Evolutionary conservation across 768 basidiomycete species (phyloP).

Genomic region (Xerocomellus intermedius): DNA sequence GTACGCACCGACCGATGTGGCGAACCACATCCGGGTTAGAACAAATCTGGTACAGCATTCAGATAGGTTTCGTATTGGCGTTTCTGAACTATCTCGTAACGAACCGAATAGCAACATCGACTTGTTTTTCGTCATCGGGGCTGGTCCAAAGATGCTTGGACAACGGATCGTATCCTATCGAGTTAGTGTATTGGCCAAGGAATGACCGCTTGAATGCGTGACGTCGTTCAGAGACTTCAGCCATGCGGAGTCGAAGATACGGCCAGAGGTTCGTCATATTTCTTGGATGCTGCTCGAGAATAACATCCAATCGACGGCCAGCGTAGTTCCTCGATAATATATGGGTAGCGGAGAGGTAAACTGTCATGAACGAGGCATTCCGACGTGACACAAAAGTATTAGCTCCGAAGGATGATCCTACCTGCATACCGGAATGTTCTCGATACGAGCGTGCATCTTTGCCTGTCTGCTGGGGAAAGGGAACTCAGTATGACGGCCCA

Average conservation of each 20-base stretch:
- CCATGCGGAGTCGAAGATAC: slow-evolving; percentile 53
- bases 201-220: slow-evolving; percentile 49
- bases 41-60: slow-evolving; percentile 48
- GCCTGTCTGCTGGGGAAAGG: slow-evolving; percentile 44
- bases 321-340: slow-evolving; percentile 46
- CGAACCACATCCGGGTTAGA: slow-evolving; percentile 61
- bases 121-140: slow-evolving; percentile 58
- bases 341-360: slow-evolving; percentile 58
- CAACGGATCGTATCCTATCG: slow-evolving; percentile 38
- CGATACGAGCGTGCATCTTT: slow-evolving; percentile 51
- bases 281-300: slow-evolving; percentile 39
- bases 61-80: neutral
- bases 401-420: slow-evolving; percentile 19
- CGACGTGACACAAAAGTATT: slow-evolving; percentile 1
- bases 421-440: slow-evolving; percentile 65
- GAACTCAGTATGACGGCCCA: slow-evolving; percentile 56
- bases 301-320: slow-evolving; percentile 46
- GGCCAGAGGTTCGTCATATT: slow-evolving; percentile 71
- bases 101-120: slow-evolving; percentile 56
- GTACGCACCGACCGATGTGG: slow-evolving; percentile 49
- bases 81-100: slow-evolving; percentile 10
- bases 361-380: slow-evolving; percentile 34
- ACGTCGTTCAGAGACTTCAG: slow-evolving; percentile 41
- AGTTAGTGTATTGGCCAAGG: slow-evolving; percentile 36
- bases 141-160: slow-evolving; percentile 53